A percentile compares a stretch with the other conserved stretches of the same genome.
phyloP scores from a whole-genome alignment of 306 rosid species.

The Urtica urens region DNA sequence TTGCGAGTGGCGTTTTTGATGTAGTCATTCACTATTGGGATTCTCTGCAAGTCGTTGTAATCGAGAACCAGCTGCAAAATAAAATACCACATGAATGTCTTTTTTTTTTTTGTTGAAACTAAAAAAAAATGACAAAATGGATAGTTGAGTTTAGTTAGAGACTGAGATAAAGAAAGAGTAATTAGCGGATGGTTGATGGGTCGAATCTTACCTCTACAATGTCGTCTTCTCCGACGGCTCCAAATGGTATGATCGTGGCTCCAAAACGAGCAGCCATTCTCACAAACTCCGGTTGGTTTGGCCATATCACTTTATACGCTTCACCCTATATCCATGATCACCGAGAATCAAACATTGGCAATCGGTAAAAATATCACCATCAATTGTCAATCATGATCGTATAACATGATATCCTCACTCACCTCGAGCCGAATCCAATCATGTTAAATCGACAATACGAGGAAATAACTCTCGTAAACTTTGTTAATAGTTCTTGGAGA shows the following conservation, averaged over 20 bases:
- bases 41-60: conserved; percentile 53
- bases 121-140: too few relatives aligned
- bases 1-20: conserved; percentile 18
- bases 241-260: conserved; percentile 92
- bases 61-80: conserved; percentile 56
- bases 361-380: neutral
- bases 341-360: conserved; percentile 5
- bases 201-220: conserved; percentile 45
- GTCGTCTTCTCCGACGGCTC: conserved; percentile 93
- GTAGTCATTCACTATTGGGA: conserved; percentile 40
- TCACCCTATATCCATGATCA: conserved; percentile 91
- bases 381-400: too few relatives aligned
- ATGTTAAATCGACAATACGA: too few relatives aligned
- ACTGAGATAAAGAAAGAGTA: too few relatives aligned
- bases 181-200: too few relatives aligned
- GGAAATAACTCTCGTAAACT: too few relatives aligned
- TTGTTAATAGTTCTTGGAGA: too few relatives aligned
- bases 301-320: conserved; percentile 81
- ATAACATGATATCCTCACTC: too few relatives aligned
- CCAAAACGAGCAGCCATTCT: conserved; percentile 95
- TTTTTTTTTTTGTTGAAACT: too few relatives aligned
- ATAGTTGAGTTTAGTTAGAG: too few relatives aligned
- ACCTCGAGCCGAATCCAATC: too few relatives aligned
- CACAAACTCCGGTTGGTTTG: conserved; percentile 75
- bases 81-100: too few relatives aligned